Base-by-base conservation (phyloP, 805 yeast genomes). In the Starmerella floris region DNA sequence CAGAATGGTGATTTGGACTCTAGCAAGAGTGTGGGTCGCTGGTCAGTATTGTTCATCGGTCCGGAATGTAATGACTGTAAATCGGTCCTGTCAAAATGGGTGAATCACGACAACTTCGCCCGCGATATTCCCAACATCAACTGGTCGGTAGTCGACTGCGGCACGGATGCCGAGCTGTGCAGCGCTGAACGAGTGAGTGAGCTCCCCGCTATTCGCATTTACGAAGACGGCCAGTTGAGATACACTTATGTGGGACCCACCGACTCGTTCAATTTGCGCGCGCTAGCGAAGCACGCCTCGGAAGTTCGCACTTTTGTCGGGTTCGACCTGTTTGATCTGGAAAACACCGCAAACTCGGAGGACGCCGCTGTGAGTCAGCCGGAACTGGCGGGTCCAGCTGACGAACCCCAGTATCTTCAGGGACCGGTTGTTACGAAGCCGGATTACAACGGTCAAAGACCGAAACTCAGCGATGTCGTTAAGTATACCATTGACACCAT, bases 111-210 rank as follows among this genome's bases (percentile, higher is more conserved):
- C 23, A 30, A 39, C 26, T 46, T 37, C 35, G 45, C 50, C 13
- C 39, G 42, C 1, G 44, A 35, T 25, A 23, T 35, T 17, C 27
- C 13, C 9, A 37, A 33, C 16, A 41, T 43, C 27, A 41, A 42
- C 30, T 46, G 48, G 45, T 50, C 45, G 4, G 33, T 36, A 8
- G 49, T 50, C 10, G 49, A 48, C 38, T 48, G 51, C 37, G 41
- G 21, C 21, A 26, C 36, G 13, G 35, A 46, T 4, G 23, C 35
- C 15, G 45, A 31, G 19, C 32, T 48, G 23, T 52, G 56, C 40
- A 30, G 34, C 20, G 22, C 15, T 4, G 39, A 43, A 28, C 21
- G 20, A 5, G 38, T 51, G n/a, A 16, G n/a, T 6, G 15, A 20
- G 9, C 41, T 37, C 33, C 55, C 55, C 2, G 23, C 37, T 4